Percentiles rank a stretch among this genome's conserved stretches.
These are phyloP conservation scores for Quercus lobata DNA, from an alignment of 331 rosid species.

Conservation along the genomic window DNA sequence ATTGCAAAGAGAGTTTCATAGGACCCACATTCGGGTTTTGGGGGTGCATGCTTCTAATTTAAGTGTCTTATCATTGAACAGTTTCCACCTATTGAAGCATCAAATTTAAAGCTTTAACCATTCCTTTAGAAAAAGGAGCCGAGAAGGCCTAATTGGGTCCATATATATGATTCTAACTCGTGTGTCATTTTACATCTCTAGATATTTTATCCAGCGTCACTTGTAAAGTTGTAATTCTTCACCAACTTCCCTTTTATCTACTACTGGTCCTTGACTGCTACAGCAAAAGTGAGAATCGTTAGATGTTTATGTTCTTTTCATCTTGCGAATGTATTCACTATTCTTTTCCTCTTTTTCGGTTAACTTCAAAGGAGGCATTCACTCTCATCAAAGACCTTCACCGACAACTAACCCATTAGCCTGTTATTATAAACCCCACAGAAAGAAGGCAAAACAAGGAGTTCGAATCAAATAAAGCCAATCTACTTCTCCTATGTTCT, in stretches of 20 bases:
- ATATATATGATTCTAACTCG: too few species aligned
- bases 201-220: too few species aligned
- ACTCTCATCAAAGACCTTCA: too few species aligned
- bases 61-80: not conserved
- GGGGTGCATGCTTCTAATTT: not conserved
- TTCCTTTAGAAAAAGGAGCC: not conserved
- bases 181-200: too few species aligned
- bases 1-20: too few species aligned
- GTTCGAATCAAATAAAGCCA: not conserved
- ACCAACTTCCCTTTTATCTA: not conserved
- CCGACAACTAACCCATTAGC: too few species aligned
- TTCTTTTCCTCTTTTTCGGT: too few species aligned
- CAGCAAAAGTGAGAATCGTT: not conserved
- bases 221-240: not conserved
- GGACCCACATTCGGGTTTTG: not conserved
- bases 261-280: not conserved
- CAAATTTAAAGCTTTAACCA: not conserved
- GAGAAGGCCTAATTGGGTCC: too few species aligned
- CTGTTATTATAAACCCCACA: too few species aligned
- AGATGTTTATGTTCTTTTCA: not conserved
- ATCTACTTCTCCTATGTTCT: not conserved
- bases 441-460: too few species aligned
- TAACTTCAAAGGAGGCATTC: too few species aligned
- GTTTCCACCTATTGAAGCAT: not conserved
- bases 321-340: not conserved